Percentiles rank a stretch among this genome's conserved stretches.
These are phyloP conservation scores for Solanum medicagineum DNA, from an alignment of 257 asterid genomes.

Conservation along the genomic window DNA sequence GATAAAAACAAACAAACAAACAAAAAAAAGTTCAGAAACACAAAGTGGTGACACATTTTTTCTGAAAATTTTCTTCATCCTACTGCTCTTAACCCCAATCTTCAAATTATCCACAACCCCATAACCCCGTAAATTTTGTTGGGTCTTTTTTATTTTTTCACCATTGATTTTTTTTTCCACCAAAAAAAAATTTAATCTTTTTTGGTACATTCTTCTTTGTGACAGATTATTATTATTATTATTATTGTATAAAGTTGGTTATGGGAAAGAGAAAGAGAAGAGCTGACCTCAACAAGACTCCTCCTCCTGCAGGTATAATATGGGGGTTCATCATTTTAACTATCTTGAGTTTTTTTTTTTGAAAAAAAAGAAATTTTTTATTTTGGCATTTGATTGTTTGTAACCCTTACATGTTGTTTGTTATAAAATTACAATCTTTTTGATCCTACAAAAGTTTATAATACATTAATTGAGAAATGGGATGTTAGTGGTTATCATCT, in stretches of 20 bases:
- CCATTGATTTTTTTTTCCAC: not conserved
- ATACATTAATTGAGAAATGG: not conserved
- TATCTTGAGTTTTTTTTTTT: not conserved
- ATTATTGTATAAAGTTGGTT: not conserved
- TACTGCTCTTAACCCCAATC: not conserved
- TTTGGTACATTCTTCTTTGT: not conserved
- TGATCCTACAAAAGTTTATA: not conserved
- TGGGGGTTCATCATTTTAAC: not conserved
- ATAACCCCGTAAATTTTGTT: not conserved
- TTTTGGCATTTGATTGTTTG: not conserved
- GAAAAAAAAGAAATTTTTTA: not conserved
- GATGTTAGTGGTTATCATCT: not conserved
- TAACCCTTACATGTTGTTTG: not conserved
- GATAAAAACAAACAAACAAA: not conserved
- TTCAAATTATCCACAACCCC: not conserved
- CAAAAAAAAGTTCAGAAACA: not conserved
- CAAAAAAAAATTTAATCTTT: not conserved
- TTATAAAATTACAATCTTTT: not conserved
- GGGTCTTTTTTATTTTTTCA: not conserved
- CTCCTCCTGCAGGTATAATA: constrained; percentile 6
- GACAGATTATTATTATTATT: not conserved
- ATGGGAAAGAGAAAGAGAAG: constrained; percentile 7
- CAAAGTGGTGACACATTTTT: not conserved
- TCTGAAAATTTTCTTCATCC: not conserved
- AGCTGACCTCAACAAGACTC: constrained; percentile 7